A percentile compares a stretch with the other conserved stretches of the same genome.
phyloP scores from a whole-genome alignment of 164 flowering plant genomes.

The Pachysandra terminalis region DNA sequence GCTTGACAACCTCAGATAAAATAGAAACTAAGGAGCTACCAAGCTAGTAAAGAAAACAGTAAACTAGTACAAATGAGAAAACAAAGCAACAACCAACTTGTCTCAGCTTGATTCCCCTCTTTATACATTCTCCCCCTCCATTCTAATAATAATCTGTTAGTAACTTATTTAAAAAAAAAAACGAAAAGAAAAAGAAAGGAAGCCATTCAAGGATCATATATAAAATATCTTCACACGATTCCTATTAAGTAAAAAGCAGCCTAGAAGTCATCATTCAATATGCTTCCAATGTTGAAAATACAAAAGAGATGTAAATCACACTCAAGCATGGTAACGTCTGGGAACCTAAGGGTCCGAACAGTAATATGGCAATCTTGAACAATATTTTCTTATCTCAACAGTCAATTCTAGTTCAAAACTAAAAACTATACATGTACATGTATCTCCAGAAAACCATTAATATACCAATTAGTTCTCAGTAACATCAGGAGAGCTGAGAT shows the following conservation, averaged over 20 bases:
- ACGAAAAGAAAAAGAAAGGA: not conserved
- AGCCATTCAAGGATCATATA: not conserved
- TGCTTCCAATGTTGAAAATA: not conserved
- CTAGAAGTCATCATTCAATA: no score
- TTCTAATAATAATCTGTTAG: no score
- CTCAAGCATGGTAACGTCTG: not conserved
- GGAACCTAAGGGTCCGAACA: not conserved
- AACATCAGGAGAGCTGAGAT: no score
- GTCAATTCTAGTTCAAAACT: not conserved
- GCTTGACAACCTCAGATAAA: no score
- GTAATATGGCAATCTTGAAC: not conserved
- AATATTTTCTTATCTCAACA: not conserved
- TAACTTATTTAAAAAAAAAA: no score
- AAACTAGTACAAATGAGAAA: no score
- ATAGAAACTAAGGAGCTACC: no score
- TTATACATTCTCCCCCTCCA: no score
- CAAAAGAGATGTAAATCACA: not conserved
- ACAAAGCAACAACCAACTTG: no score
- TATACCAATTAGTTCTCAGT: no score
- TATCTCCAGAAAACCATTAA: not conserved
- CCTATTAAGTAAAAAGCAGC: not conserved
- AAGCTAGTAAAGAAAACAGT: no score
- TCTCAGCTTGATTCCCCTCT: no score
- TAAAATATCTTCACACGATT: not conserved
- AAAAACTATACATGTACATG: not conserved